These are phyloP conservation scores for Podospora conica DNA, from an alignment of 495 filamentous ascomycete genomes.

Conservation along the genomic window DNA sequence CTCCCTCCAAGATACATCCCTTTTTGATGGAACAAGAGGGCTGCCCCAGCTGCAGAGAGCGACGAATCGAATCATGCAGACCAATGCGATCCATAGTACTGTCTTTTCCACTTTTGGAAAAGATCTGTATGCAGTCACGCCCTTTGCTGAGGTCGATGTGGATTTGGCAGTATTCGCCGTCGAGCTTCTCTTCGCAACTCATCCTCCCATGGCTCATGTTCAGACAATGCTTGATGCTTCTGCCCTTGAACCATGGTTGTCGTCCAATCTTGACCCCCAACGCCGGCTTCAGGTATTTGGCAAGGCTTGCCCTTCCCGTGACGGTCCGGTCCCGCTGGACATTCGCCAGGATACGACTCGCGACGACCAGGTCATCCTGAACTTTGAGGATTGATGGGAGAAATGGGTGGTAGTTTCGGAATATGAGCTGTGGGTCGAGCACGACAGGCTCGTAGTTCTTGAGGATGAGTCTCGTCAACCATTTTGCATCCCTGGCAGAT, in stretches of 20 bases:
- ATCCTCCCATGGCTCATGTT: conserved; percentile 55
- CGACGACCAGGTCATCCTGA: conserved; percentile 47
- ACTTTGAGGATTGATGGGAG: conserved; percentile 60
- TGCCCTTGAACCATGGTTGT: conserved; percentile 64
- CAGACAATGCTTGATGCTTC: conserved; percentile 69
- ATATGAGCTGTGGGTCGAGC: conserved; percentile 36
- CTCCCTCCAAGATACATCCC: conserved; percentile 74
- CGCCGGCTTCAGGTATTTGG: conserved; percentile 47
- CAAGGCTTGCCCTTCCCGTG: conserved; percentile 17
- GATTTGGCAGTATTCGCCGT: conserved; percentile 85
- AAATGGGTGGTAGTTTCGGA: conserved; percentile 49
- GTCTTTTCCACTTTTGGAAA: conserved; percentile 88
- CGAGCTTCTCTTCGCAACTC: conserved; percentile 76
- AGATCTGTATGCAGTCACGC: conserved; percentile 60
- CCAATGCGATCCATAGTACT: conserved; percentile 63
- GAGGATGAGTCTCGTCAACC: conserved; percentile 77
- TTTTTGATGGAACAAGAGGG: conserved; percentile 50
- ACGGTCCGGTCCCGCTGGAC: conserved; percentile 17
- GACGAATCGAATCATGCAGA: conserved; percentile 49
- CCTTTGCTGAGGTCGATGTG: conserved; percentile 63
- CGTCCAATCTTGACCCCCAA: conserved; percentile 71
- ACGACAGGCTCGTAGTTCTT: conserved; percentile 65
- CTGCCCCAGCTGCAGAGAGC: conserved; percentile 53
- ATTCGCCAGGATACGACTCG: conserved; percentile 26
- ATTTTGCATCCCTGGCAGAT: conserved; percentile 71